Conservation (phyloP, 73 alveolate genomes). For the Stentor roeselii region DNA sequence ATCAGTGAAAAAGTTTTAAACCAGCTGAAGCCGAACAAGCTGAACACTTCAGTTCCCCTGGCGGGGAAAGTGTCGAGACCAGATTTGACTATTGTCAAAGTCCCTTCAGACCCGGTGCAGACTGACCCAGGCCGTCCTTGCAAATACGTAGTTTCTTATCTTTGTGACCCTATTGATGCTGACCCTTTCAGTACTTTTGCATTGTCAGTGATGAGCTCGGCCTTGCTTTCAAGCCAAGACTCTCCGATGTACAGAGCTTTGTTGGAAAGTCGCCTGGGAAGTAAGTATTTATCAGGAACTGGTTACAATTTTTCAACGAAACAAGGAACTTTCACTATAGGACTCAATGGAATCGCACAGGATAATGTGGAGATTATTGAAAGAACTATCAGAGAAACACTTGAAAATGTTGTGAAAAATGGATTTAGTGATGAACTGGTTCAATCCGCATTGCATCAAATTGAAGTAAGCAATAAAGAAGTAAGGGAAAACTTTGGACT, state of each 20-base stretch:
- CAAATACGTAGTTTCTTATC: constrained; percentile 52
- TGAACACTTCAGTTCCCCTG: constrained; percentile 2
- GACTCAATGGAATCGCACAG: constrained; percentile 52
- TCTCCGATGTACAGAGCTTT: constrained; percentile 62
- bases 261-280: constrained; percentile 68
- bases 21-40: constrained; percentile 40
- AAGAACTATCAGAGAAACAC: constrained; percentile 51
- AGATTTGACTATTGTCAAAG: constrained; percentile 34
- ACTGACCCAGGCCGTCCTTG: constrained; percentile 54
- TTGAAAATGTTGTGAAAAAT: constrained; percentile 42
- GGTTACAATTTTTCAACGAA: constrained; percentile 62
- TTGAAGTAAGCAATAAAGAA: constrained; percentile 64
- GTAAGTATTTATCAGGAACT: constrained; percentile 58
- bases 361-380: constrained; percentile 43
- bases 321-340: constrained; percentile 67
- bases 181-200: constrained; percentile 61
- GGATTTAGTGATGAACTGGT: constrained; percentile 65
- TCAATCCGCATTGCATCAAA: constrained; percentile 65
- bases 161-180: constrained; percentile 48
- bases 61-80: constrained; percentile 23
- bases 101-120: constrained; percentile 42
- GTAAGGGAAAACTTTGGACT: constrained; percentile 67
- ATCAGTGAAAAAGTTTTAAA: constrained; percentile 40
- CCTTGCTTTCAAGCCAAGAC: constrained; percentile 61
- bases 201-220: constrained; percentile 45